These are phyloP conservation scores for Yueomyces sinensis DNA, from an alignment of 805 yeast genomes.

Conservation along the genomic window DNA sequence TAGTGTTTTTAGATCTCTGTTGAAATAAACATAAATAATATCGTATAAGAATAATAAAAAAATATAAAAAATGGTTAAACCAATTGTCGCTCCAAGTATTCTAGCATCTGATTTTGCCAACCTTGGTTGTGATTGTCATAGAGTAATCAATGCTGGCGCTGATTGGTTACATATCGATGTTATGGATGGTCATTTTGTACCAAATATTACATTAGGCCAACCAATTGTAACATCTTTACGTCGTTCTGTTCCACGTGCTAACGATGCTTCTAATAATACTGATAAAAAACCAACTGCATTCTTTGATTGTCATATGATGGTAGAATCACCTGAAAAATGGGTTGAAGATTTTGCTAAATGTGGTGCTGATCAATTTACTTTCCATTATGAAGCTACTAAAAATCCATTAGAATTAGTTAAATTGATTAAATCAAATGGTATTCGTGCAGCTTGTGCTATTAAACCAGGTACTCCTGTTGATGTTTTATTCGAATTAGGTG, in stretches of 20 bases:
- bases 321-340: conserved; percentile 84
- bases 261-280: conserved; percentile 23
- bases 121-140: conserved; percentile 76
- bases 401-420: conserved; percentile 64
- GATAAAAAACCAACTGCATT: conserved; percentile 30
- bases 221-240: conserved; percentile 75
- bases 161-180: conserved; percentile 98
- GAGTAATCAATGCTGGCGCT: conserved; percentile 66
- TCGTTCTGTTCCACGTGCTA: conserved; percentile 56
- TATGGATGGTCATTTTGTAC: conserved; percentile 98
- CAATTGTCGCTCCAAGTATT: conserved; percentile 89
- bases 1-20: too few species aligned
- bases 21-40: too few species aligned
- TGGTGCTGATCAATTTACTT: conserved; percentile 93
- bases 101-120: conserved; percentile 86
- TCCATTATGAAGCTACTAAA: conserved; percentile 87
- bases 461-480: conserved; percentile 89
- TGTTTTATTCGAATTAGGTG: conserved; percentile 62
- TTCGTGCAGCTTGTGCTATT: conserved; percentile 88
- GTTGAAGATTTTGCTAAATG: conserved; percentile 82
- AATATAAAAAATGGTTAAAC: conserved; percentile 51
- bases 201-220: conserved; percentile 89
- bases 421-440: conserved; percentile 64
- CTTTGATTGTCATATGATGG: conserved; percentile 99
- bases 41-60: too few species aligned